Evolutionary conservation across 371 early-diverging fungal genomes (phyloP).

Genomic region (Rhizopus stolonifer): DNA sequence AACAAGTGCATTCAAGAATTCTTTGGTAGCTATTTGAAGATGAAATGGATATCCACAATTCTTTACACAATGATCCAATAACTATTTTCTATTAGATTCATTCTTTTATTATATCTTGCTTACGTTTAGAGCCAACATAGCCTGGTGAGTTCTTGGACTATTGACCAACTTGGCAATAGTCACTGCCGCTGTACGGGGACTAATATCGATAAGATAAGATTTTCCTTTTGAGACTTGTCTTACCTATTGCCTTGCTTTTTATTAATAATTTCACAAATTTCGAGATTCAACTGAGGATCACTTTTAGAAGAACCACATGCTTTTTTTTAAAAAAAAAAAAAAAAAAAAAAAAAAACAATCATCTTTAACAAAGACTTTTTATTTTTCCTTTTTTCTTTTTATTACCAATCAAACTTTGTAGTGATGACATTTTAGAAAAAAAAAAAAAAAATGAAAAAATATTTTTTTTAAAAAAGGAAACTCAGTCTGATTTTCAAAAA

Average conservation of each 20-base stretch:
- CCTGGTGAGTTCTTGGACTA: constrained; percentile 63
- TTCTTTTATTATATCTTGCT: constrained; percentile 1
- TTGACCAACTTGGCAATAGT: constrained; percentile 79
- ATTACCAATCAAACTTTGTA: constrained; percentile 23
- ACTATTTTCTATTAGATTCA: constrained; percentile 34
- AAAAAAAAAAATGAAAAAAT: constrained; percentile 3
- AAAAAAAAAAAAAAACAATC: not conserved
- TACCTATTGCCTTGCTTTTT: constrained; percentile 83
- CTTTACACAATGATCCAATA: constrained; percentile 92
- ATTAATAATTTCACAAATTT: constrained; percentile 93
- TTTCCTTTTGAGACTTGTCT: constrained; percentile 16
- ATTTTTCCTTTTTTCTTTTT: not conserved
- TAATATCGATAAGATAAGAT: not conserved
- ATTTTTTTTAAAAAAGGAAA: not conserved
- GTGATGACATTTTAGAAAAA: constrained; percentile 16
- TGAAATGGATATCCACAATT: constrained; percentile 97
- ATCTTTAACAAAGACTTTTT: not conserved
- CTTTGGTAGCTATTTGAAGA: constrained; percentile 88
- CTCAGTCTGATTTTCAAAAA: not conserved
- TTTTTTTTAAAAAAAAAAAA: constrained; percentile 50
- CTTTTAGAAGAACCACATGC: constrained; percentile 74
- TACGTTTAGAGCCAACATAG: constrained; percentile 75
- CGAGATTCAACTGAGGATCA: constrained; percentile 84
- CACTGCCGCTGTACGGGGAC: constrained; percentile 86
- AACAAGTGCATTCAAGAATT: constrained; percentile 93